Conservation (phyloP, 257 asterid genomes). For the Ehretia macrophylla region DNA sequence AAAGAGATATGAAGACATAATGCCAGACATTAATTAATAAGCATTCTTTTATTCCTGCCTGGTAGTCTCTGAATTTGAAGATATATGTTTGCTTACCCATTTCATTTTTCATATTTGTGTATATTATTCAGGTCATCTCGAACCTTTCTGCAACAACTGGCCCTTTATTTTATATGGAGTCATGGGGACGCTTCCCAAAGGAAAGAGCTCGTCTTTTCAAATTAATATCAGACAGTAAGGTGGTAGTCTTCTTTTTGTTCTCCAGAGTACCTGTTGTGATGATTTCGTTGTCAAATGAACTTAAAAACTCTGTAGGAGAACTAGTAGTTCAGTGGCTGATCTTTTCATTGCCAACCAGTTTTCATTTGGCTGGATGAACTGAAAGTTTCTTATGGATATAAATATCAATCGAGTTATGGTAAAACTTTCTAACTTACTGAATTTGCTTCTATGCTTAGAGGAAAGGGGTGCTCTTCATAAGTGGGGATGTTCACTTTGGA, state of each 20-base stretch:
- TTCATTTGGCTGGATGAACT: background rate
- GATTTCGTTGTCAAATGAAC: background rate
- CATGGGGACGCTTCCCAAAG: constrained; percentile 30
- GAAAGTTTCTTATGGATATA: background rate
- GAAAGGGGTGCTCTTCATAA: constrained; percentile 30
- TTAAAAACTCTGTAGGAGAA: background rate
- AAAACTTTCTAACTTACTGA: background rate
- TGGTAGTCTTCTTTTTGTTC: constrained; percentile 6
- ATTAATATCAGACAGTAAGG: constrained; percentile 32
- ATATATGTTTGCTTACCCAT: background rate
- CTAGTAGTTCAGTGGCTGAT: background rate
- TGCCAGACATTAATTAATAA: background rate
- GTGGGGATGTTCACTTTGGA: constrained; percentile 40
- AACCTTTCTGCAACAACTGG: constrained; percentile 27
- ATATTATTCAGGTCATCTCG: constrained; percentile 23
- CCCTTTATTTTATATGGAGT: constrained; percentile 26
- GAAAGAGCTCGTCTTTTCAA: constrained; percentile 30
- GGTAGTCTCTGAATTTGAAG: background rate
- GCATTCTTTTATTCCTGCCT: background rate
- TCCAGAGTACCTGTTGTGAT: background rate
- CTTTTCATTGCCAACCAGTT: background rate
- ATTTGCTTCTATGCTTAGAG: constrained; percentile 11
- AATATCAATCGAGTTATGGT: background rate
- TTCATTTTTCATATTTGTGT: background rate
- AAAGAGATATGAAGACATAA: background rate